These are phyloP conservation scores for Lanmaoa pseudosensibilis DNA, from an alignment of 768 basidiomycete genomes.

Conservation along the genomic window DNA sequence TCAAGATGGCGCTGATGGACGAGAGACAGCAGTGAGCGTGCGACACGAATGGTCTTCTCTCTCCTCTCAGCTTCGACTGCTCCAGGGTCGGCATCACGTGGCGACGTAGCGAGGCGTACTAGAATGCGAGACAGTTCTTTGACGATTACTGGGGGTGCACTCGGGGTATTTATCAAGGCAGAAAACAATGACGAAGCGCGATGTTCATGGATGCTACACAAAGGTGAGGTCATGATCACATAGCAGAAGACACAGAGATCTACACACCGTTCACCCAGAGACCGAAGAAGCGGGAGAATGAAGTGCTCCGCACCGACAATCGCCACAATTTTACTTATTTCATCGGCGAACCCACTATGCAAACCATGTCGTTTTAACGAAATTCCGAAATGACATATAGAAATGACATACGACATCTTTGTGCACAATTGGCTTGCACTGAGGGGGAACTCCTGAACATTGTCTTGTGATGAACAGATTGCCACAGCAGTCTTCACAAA, in stretches of 20 bases:
- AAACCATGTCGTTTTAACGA: background rate
- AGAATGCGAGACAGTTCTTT: constrained; percentile 25
- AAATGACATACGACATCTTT: constrained; percentile 47
- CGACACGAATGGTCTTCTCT: constrained; percentile 8
- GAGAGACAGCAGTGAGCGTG: constrained; percentile 46
- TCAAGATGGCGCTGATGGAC: constrained; percentile 67
- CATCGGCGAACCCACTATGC: constrained; percentile 47
- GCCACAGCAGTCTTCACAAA: constrained; percentile 65
- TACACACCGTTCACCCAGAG: constrained; percentile 43
- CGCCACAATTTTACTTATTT: constrained; percentile 42
- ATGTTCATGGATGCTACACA: constrained; percentile 33
- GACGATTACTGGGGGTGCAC: constrained; percentile 22
- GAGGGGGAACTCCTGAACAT: constrained; percentile 47
- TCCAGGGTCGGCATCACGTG: background rate
- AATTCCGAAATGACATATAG: background rate
- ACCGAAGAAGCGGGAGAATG: constrained; percentile 49
- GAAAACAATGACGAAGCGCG: constrained; percentile 30
- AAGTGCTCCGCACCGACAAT: constrained; percentile 60
- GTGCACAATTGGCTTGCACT: constrained; percentile 41
- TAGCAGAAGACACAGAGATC: background rate
- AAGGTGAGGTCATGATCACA: background rate
- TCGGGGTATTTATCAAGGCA: constrained; percentile 29
- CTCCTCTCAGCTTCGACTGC: constrained; percentile 1
- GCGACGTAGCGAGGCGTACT: constrained; percentile 18
- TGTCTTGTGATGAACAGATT: constrained; percentile 62